Percentiles rank a stretch among this genome's conserved stretches.
Conservation (phyloP, 2,329 filamentous ascomycete species). For the Phyllosticta capitalensis region DNA sequence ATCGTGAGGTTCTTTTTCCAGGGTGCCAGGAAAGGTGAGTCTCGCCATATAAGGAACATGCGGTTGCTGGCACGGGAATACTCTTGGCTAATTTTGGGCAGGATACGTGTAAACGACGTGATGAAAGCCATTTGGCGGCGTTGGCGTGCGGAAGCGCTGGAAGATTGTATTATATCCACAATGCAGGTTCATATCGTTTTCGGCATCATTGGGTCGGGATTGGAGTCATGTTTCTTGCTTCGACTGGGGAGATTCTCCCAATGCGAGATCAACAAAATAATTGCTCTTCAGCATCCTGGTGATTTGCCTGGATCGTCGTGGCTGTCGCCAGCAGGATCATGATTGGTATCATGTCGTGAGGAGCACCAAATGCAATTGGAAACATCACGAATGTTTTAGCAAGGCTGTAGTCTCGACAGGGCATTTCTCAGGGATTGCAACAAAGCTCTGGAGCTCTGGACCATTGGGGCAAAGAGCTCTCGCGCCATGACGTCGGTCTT, state of each 20-base stretch:
- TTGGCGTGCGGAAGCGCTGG: not conserved
- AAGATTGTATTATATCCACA: not conserved
- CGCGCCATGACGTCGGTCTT: not conserved
- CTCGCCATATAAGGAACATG: not conserved
- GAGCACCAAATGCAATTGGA: too few relatives aligned
- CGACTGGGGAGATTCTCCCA: not conserved
- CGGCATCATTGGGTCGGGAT: not conserved
- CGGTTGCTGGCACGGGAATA: not conserved
- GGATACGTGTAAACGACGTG: not conserved
- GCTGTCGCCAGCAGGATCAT: too few relatives aligned
- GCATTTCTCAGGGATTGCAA: too few relatives aligned
- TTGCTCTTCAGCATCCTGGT: too few relatives aligned
- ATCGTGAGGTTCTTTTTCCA: slow-evolving; percentile 99
- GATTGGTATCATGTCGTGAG: too few relatives aligned
- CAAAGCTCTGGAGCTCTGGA: too few relatives aligned
- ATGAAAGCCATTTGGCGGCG: not conserved
- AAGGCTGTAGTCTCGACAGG: too few relatives aligned
- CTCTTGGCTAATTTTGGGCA: not conserved
- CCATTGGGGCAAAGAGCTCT: not conserved
- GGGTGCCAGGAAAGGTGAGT: slow-evolving; percentile 57
- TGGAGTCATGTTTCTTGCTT: not conserved
- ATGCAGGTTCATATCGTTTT: not conserved
- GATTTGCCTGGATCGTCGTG: too few relatives aligned
- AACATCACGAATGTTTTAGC: too few relatives aligned
- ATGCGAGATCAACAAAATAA: not conserved